Conservation (phyloP, 257 asterid genomes). For the Datura wrightii region DNA sequence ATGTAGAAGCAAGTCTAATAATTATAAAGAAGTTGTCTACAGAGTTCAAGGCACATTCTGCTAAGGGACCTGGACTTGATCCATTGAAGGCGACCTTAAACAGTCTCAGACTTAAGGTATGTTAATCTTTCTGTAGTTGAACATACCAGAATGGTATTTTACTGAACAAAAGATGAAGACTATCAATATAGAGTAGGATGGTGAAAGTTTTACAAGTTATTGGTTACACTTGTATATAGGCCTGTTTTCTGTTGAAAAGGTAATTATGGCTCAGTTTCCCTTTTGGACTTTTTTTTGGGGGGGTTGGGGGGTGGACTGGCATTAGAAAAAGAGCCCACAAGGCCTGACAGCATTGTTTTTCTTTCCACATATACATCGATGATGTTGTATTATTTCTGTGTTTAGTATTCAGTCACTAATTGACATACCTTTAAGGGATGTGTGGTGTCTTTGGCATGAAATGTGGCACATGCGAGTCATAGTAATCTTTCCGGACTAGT, state of each 20-base stretch:
- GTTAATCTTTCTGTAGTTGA: not conserved
- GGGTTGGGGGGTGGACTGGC: not conserved
- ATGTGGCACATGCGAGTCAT: not conserved
- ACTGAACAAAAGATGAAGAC: not conserved
- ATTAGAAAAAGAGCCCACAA: not conserved
- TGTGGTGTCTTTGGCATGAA: constrained; percentile 5
- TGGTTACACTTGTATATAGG: not conserved
- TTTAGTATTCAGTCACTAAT: not conserved
- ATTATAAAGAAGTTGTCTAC: constrained; percentile 59
- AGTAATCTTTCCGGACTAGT: not conserved
- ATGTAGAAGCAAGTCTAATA: constrained; percentile 66
- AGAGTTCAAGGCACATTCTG: constrained; percentile 58
- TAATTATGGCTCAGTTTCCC: not conserved
- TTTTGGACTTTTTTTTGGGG: not conserved
- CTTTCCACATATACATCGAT: not conserved
- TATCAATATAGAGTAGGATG: not conserved
- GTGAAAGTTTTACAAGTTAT: not conserved
- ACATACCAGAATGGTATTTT: not conserved
- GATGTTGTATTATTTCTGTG: not conserved
- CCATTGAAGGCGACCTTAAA: constrained; percentile 56
- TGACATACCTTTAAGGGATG: not conserved
- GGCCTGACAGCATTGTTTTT: not conserved
- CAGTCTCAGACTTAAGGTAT: constrained; percentile 69
- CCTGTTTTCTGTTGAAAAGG: not conserved
- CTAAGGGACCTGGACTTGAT: constrained; percentile 62